Conservation (phyloP, 2,329 filamentous ascomycete species). For the Pestalotiopsis sp. region DNA sequence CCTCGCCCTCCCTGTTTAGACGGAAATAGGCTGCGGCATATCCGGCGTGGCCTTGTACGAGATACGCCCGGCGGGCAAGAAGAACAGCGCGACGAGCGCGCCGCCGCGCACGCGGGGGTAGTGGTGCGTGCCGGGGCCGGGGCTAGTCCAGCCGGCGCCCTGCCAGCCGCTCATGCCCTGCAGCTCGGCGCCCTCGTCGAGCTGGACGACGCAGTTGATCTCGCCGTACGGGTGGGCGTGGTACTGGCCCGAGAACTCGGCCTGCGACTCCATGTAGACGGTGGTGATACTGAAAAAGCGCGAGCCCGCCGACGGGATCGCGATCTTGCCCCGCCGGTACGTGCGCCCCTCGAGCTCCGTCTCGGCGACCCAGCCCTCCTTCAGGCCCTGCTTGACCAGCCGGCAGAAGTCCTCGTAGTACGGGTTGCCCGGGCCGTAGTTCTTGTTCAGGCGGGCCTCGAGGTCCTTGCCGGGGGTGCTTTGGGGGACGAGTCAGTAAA, state of each 20-base stretch:
- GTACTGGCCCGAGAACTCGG: constrained; percentile 54
- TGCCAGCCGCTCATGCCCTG: constrained; percentile 59
- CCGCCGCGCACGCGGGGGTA: constrained; percentile 55
- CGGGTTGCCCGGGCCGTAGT: constrained; percentile 43
- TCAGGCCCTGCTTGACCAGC: constrained; percentile 39
- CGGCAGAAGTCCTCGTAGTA: constrained; percentile 44
- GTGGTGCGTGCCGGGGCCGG: constrained; percentile 57
- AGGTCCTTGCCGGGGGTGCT: constrained; percentile 49
- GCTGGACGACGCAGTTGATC: constrained; percentile 55
- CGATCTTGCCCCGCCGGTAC: constrained; percentile 49
- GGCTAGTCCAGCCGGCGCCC: constrained; percentile 56
- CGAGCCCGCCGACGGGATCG: constrained; percentile 45
- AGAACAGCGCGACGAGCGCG: constrained; percentile 54
- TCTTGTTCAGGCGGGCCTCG: constrained; percentile 41
- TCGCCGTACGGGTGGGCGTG: constrained; percentile 56
- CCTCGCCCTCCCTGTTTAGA: background rate
- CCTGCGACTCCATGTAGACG: constrained; percentile 56
- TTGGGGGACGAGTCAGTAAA: background rate
- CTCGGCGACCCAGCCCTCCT: constrained; percentile 47
- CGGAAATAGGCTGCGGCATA: constrained; percentile 38
- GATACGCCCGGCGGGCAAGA: constrained; percentile 56
- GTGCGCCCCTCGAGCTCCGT: constrained; percentile 44
- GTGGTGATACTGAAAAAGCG: constrained; percentile 58
- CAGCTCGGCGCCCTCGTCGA: constrained; percentile 50
- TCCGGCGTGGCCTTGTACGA: constrained; percentile 47